Percentiles rank a stretch among this genome's conserved stretches.
phyloP scores from a whole-genome alignment of 345 rosid species.

The Alliaria petiolata region DNA sequence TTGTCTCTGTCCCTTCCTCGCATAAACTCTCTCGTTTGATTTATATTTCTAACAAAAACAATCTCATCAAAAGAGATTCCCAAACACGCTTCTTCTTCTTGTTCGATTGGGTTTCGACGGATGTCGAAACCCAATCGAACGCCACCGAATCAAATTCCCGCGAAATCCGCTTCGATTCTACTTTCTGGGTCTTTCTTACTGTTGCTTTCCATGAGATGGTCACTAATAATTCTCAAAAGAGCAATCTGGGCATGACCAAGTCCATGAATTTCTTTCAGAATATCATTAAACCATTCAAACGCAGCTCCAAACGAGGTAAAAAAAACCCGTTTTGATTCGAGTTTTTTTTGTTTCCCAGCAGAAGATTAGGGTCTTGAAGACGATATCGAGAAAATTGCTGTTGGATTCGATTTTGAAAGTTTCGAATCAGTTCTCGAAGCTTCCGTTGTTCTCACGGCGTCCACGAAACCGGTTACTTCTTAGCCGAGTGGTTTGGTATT shows the following conservation, averaged over 20 bases:
- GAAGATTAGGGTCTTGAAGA: constrained; percentile 33
- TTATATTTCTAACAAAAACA: neutral
- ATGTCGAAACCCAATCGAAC: neutral
- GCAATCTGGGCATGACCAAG: constrained; percentile 35
- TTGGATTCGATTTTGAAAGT: no score
- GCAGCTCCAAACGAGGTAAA: constrained; percentile 50
- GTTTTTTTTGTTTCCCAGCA: neutral
- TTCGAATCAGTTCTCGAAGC: no score
- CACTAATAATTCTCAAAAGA: constrained; percentile 6
- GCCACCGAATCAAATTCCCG: neutral
- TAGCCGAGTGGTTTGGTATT: no score
- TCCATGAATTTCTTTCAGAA: constrained; percentile 50
- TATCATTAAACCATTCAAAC: constrained; percentile 50
- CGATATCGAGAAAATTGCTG: constrained; percentile 75
- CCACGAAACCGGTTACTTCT: no score
- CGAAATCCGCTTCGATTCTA: neutral
- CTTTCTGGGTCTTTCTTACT: neutral
- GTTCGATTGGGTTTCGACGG: no score
- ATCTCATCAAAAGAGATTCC: neutral
- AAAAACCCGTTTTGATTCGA: constrained; percentile 1
- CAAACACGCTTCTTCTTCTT: constrained; percentile 12
- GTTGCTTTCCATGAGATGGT: constrained; percentile 24
- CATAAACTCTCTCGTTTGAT: neutral
- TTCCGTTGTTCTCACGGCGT: no score
- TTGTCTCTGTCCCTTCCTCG: neutral